Conservation (phyloP, 306 rosid genomes). For the Castanea mollissima region DNA sequence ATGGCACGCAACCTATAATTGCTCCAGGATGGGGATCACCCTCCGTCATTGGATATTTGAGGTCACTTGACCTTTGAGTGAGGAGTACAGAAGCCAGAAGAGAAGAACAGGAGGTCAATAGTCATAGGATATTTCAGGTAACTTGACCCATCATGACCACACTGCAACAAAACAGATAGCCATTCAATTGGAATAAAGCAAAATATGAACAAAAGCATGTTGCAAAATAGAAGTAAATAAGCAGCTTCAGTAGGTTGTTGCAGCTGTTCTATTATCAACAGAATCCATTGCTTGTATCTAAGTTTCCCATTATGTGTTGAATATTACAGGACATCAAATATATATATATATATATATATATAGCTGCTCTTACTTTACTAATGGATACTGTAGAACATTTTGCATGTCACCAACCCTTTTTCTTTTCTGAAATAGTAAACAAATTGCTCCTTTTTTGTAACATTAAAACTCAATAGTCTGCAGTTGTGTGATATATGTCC, state of each 20-base stretch:
- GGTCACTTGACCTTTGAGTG: too few species aligned
- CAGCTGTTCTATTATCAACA: not conserved
- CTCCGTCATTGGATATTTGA: conserved; percentile 42
- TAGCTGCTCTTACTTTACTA: not conserved
- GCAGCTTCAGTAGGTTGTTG: conserved; percentile 9
- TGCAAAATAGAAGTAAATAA: conserved; percentile 3
- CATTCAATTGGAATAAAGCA: not conserved
- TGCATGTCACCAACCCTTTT: not conserved
- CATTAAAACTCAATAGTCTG: not conserved
- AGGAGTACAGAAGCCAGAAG: too few species aligned
- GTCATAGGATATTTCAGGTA: conserved; percentile 17
- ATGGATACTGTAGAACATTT: not conserved
- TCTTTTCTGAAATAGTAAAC: not conserved
- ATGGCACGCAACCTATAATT: conserved; percentile 74
- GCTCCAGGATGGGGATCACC: conserved; percentile 91
- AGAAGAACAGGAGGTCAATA: not conserved
- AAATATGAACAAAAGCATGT: not conserved
- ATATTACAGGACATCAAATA: not conserved
- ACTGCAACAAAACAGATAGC: conserved; percentile 36
- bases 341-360: not conserved
- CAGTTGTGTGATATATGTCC: not conserved
- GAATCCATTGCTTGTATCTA: not conserved
- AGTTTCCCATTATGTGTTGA: not conserved
- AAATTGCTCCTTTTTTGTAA: not conserved
- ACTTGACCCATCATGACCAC: conserved; percentile 50